Conservation (phyloP, 768 basidiomycete species). For the Pisolithus marmoratus region DNA sequence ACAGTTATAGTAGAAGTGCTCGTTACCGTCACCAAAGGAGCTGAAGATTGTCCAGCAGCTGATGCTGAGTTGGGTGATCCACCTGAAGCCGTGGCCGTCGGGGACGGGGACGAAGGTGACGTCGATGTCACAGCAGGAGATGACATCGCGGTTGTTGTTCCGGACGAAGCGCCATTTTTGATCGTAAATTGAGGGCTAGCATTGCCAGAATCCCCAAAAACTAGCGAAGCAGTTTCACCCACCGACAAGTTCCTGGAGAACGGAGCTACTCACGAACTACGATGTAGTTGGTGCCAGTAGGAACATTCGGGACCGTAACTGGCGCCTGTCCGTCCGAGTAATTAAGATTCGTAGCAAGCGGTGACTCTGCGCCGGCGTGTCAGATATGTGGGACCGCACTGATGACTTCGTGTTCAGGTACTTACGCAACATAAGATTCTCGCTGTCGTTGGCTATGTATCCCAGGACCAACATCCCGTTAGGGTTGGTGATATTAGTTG, state of each 20-base stretch:
- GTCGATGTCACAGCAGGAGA: slow-evolving; percentile 3
- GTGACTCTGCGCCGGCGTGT: slow-evolving; percentile 17
- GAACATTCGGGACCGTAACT: slow-evolving; percentile 32
- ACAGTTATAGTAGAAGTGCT: not conserved
- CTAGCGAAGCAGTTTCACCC: slow-evolving; percentile 9
- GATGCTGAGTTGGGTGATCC: not conserved
- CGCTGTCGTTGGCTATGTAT: slow-evolving; percentile 22
- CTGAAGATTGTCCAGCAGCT: not conserved
- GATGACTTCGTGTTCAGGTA: not conserved
- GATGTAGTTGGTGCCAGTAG: slow-evolving; percentile 27
- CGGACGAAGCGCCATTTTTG: slow-evolving; percentile 52
- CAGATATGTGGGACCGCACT: not conserved
- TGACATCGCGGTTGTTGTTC: slow-evolving; percentile 7
- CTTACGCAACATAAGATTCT: slow-evolving; percentile 27
- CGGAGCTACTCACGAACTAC: slow-evolving; percentile 29
- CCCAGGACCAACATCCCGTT: slow-evolving; percentile 27
- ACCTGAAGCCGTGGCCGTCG: not conserved
- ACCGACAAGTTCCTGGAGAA: not conserved
- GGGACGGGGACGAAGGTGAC: not conserved
- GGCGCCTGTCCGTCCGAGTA: slow-evolving; percentile 27
- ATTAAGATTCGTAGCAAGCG: slow-evolving; percentile 30
- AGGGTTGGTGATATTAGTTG: slow-evolving; percentile 24
- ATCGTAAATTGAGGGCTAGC: slow-evolving; percentile 37
- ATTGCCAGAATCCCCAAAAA: slow-evolving; percentile 38
- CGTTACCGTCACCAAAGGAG: not conserved